A percentile compares a stretch with the other conserved stretches of the same genome.
Evolutionary conservation across 2,329 filamentous ascomycete genomes (phyloP).

Genomic region (Pseudogymnoascus sp.): DNA sequence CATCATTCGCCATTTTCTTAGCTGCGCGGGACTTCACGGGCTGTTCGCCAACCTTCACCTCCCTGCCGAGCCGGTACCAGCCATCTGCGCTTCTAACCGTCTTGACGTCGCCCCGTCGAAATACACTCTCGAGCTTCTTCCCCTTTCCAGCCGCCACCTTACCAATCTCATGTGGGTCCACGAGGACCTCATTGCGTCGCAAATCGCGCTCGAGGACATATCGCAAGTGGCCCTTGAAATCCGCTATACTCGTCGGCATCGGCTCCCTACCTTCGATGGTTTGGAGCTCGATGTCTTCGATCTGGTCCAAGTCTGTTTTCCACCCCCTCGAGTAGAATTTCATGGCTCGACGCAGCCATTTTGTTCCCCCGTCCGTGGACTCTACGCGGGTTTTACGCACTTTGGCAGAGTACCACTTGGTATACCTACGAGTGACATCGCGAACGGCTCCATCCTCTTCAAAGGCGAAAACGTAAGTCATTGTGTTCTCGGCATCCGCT

Average conservation of each 20-base stretch:
- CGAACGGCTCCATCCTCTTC: constrained; percentile 68
- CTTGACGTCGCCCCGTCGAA: constrained; percentile 72
- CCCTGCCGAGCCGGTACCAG: constrained; percentile 83
- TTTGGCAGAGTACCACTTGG: constrained; percentile 84
- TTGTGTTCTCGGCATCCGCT: constrained; percentile 64
- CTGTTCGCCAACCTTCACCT: constrained; percentile 70
- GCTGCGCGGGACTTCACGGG: constrained; percentile 67
- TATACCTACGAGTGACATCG: constrained; percentile 83
- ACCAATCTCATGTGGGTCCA: constrained; percentile 58
- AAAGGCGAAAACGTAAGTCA: constrained; percentile 81
- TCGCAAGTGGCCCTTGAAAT: constrained; percentile 79
- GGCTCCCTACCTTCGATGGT: constrained; percentile 66
- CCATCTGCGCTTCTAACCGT: constrained; percentile 70
- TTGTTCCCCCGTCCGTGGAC: constrained; percentile 37
- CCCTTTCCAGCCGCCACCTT: constrained; percentile 57
- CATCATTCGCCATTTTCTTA: constrained; percentile 30
- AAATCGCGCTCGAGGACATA: constrained; percentile 83
- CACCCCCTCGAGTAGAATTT: constrained; percentile 37
- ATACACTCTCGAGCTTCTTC: constrained; percentile 63
- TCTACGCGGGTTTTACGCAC: constrained; percentile 78
- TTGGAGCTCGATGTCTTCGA: constrained; percentile 71
- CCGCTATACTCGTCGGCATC: constrained; percentile 77
- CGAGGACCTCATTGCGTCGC: constrained; percentile 71
- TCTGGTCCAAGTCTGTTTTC: constrained; percentile 63
- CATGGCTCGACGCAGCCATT: constrained; percentile 49